phyloP scores from a whole-genome alignment of 805 yeast genomes.

The Zygotorulaspora chibaensis region DNA sequence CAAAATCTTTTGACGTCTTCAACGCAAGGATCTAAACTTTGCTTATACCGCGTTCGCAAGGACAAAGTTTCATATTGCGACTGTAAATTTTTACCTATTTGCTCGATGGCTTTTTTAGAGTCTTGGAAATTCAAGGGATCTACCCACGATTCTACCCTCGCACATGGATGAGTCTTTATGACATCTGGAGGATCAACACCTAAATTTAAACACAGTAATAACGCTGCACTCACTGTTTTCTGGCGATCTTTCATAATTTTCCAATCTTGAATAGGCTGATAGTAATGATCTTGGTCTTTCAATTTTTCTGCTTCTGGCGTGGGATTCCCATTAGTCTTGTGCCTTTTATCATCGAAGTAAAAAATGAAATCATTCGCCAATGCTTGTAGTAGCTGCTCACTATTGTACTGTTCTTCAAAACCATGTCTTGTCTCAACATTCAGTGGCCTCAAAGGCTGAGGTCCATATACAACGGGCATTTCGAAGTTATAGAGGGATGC shows the following conservation, averaged over 20 bases:
- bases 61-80: slow-evolving; percentile 86
- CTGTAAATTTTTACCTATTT: slow-evolving; percentile 84
- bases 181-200: slow-evolving; percentile 98
- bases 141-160: slow-evolving; percentile 87
- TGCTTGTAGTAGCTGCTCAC: slow-evolving; percentile 49
- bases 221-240: slow-evolving; percentile 88
- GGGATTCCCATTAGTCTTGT: slow-evolving; percentile 85
- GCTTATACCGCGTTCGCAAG: slow-evolving; percentile 83
- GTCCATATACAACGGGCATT: slow-evolving; percentile 33
- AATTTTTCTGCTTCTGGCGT: slow-evolving; percentile 49
- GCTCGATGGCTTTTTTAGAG: slow-evolving; percentile 85
- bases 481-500: not conserved
- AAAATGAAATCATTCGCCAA: slow-evolving; percentile 68
- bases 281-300: slow-evolving; percentile 43
- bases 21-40: slow-evolving; percentile 87
- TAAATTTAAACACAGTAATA: slow-evolving; percentile 81
- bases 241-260: slow-evolving; percentile 84
- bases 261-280: slow-evolving; percentile 84
- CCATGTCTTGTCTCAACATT: slow-evolving; percentile 65
- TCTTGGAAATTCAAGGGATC: slow-evolving; percentile 81
- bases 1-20: slow-evolving; percentile 93
- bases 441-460: slow-evolving; percentile 43
- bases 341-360: slow-evolving; percentile 89
- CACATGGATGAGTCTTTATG: slow-evolving; percentile 88
- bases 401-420: slow-evolving; percentile 50